Base-by-base conservation (phyloP, 805 yeast genomes). In the Teunomyces gatunensis region DNA sequence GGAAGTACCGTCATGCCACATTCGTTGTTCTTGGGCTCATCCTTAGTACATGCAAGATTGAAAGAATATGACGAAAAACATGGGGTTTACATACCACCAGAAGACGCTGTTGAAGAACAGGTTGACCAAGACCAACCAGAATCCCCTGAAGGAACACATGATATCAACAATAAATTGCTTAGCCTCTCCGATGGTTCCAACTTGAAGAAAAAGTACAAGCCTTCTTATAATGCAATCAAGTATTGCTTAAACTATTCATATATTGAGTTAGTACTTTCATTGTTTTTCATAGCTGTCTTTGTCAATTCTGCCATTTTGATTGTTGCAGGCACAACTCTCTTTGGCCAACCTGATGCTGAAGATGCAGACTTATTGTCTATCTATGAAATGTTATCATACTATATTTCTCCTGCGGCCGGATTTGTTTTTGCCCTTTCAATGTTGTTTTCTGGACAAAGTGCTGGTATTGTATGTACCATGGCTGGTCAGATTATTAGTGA, bases 1-100 rank as follows among this genome's bases (percentile, higher is more conserved):
- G 78, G 78, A 6, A 71, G 75, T 47, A 73, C 78, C 1, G 77
- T 73, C 12, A 73, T 73, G 78, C 78, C 78, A 15, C 78, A 73
- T 51, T 70, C 75, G 1, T 60, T 73, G 33, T 73, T 64, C 50
- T 63, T 73, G 41, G 78, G 78, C 18, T 70, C 75, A 4, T 73
- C 76, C 3, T 59, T 73, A 35, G 78, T 73, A 5, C 78, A 73
- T 49, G 58, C 76, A 2, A 60, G 78, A 36, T 61, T 73, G 47
- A 72, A 71, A 47, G 77, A 73, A 30, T 73, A 60, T 47, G 78
- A 73, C 53, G 43, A 59, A 13, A 60, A 65, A 45, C 62, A 70
- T 46, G 73, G 73, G 3, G 13, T 37, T 21, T 54, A 39, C 30
- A 28, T 25, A 28, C 23, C 37, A 17, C 17, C 25, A 18, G 34